These are phyloP conservation scores for Sporisorium reilianum DNA, from an alignment of 1,284 basidiomycete species.

Conservation along the genomic window DNA sequence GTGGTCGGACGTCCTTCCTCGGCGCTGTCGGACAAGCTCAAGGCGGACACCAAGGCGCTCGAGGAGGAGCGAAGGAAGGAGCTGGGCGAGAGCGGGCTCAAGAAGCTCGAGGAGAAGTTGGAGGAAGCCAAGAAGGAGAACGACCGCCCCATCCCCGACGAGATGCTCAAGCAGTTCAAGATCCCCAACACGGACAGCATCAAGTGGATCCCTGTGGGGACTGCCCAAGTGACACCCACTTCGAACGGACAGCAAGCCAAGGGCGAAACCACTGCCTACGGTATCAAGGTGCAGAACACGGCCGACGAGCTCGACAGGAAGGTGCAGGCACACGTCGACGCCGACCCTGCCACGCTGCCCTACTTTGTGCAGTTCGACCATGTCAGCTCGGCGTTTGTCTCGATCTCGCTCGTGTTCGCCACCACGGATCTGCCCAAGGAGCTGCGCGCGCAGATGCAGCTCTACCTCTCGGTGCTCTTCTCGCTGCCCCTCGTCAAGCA, in stretches of 20 bases:
- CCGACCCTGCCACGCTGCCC: slow-evolving; percentile 79
- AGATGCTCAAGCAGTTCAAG: slow-evolving; percentile 84
- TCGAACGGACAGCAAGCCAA: neutral
- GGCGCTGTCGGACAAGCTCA: slow-evolving; percentile 82
- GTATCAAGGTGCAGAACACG: slow-evolving; percentile 39
- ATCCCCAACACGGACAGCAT: slow-evolving; percentile 78
- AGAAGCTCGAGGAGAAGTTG: slow-evolving; percentile 78
- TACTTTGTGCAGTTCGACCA: slow-evolving; percentile 89
- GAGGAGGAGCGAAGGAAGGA: slow-evolving; percentile 78
- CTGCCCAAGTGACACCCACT: slow-evolving; percentile 62
- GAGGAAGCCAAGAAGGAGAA: slow-evolving; percentile 89
- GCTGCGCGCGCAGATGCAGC: slow-evolving; percentile 76
- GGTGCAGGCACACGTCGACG: slow-evolving; percentile 78
- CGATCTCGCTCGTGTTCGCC: slow-evolving; percentile 79
- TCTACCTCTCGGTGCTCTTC: slow-evolving; percentile 90
- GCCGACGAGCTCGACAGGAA: slow-evolving; percentile 53
- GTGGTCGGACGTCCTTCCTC: slow-evolving; percentile 90
- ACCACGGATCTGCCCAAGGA: slow-evolving; percentile 62
- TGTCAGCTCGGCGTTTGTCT: slow-evolving; percentile 84
- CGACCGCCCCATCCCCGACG: slow-evolving; percentile 81
- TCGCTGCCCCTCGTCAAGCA: slow-evolving; percentile 83
- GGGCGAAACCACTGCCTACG: slow-evolving; percentile 23
- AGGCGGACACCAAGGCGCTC: slow-evolving; percentile 83
- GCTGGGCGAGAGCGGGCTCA: slow-evolving; percentile 85
- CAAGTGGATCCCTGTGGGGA: slow-evolving; percentile 93